Evolutionary conservation across 169 alveolate species (phyloP).

Genomic region (Plasmodium billcollinsi): DNA sequence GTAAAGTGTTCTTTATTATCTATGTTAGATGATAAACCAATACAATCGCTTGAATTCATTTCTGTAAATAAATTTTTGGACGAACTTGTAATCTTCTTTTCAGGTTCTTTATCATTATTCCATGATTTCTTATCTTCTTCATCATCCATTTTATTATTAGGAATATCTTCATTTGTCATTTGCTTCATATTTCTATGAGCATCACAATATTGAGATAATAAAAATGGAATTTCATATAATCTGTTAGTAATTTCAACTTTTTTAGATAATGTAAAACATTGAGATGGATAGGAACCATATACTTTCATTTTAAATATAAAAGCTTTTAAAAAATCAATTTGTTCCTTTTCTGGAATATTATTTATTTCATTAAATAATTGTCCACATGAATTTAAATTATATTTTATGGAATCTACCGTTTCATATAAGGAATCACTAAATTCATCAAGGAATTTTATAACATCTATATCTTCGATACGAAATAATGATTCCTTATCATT

Average conservation of each 20-base stretch:
- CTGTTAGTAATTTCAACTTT: constrained; percentile 33
- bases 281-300: constrained; percentile 72
- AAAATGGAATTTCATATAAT: constrained; percentile 56
- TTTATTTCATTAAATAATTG: constrained; percentile 59
- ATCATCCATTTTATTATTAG: neutral
- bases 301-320: constrained; percentile 69
- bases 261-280: constrained; percentile 34
- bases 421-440: constrained; percentile 65
- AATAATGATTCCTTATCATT: constrained; percentile 31
- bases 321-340: constrained; percentile 65
- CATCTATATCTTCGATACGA: constrained; percentile 58
- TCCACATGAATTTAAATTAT: constrained; percentile 64
- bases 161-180: neutral
- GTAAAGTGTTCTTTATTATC: neutral
- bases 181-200: neutral
- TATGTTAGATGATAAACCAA: neutral
- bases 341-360: constrained; percentile 37
- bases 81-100: too few relatives aligned
- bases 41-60: too few relatives aligned
- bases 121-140: neutral
- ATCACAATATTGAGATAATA: constrained; percentile 45
- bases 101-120: neutral
- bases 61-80: neutral
- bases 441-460: constrained; percentile 36
- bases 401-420: constrained; percentile 32